phyloP scores from a whole-genome alignment of 306 rosid species.

The Cicer yamashitae region DNA sequence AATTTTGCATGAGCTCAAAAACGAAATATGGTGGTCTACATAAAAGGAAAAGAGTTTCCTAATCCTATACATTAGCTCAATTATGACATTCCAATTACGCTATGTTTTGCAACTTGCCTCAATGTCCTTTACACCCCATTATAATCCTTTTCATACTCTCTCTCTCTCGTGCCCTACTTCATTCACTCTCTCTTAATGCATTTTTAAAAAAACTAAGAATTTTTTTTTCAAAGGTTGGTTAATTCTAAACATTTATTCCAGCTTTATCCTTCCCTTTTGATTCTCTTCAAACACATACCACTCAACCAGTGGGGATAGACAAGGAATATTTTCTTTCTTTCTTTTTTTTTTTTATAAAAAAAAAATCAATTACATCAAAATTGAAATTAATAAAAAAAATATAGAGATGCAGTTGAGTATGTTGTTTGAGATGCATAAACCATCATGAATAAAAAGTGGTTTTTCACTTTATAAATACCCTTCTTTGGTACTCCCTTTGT shows the following conservation, averaged over 20 bases:
- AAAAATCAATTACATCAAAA: not conserved
- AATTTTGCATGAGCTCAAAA: too few species aligned
- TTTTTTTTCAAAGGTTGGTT: slow-evolving; percentile 4
- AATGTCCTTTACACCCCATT: slow-evolving; percentile 62
- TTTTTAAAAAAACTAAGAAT: not conserved
- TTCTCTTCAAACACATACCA: slow-evolving; percentile 48
- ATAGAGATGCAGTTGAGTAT: slow-evolving; percentile 20
- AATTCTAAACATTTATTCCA: slow-evolving; percentile 38
- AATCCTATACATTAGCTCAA: slow-evolving; percentile 24
- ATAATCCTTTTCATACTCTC: slow-evolving; percentile 54
- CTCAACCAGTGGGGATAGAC: slow-evolving; percentile 4
- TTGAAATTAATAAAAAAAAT: not conserved
- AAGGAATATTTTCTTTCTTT: not conserved
- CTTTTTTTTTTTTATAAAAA: too few species aligned
- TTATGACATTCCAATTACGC: slow-evolving; percentile 37
- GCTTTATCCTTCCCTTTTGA: slow-evolving; percentile 50
- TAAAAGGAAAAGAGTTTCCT: slow-evolving; percentile 33
- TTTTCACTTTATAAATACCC: slow-evolving; percentile 69
- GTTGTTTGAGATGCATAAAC: slow-evolving; percentile 41
- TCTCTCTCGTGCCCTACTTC: slow-evolving; percentile 44
- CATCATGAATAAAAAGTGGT: slow-evolving; percentile 43
- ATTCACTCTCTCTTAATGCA: slow-evolving; percentile 15
- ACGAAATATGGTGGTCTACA: too few species aligned
- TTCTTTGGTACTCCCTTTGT: slow-evolving; percentile 48
- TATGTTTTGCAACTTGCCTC: slow-evolving; percentile 45